phyloP scores from a whole-genome alignment of 2,329 filamentous ascomycete species.

The Epichloe coenophiala region DNA sequence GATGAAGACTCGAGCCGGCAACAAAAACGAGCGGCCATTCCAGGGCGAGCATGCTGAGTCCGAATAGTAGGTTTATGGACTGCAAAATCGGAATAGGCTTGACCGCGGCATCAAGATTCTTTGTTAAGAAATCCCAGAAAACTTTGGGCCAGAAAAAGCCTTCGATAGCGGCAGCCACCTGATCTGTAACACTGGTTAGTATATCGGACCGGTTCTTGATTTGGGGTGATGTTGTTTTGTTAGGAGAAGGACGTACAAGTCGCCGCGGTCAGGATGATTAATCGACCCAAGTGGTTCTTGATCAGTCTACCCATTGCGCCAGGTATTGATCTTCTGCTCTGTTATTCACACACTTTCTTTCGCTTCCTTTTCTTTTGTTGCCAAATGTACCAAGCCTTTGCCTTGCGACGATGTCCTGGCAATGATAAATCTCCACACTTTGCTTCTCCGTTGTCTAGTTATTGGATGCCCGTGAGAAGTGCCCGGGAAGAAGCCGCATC shows the following conservation, averaged over 20 bases:
- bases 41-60: constrained; percentile 64
- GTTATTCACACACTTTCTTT: not conserved
- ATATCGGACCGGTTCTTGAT: not conserved
- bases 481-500: not conserved
- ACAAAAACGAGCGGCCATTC: constrained; percentile 80
- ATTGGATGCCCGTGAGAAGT: not conserved
- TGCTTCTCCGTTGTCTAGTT: not conserved
- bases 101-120: constrained; percentile 73
- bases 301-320: constrained; percentile 84
- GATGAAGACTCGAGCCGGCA: constrained; percentile 66
- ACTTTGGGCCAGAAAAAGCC: constrained; percentile 98
- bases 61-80: constrained; percentile 76
- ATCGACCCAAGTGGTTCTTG: constrained; percentile 97
- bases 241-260: constrained; percentile 41
- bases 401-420: not conserved
- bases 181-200: constrained; percentile 45
- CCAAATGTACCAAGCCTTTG: not conserved
- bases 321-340: not conserved
- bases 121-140: constrained; percentile 94
- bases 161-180: constrained; percentile 70
- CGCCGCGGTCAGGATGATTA: constrained; percentile 80
- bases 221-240: not conserved
- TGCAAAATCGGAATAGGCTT: constrained; percentile 82
- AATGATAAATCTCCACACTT: not conserved
- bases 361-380: not conserved